Conservation (phyloP, 2,329 filamentous ascomycete species). For the Aspergillus quadrilineatus region DNA sequence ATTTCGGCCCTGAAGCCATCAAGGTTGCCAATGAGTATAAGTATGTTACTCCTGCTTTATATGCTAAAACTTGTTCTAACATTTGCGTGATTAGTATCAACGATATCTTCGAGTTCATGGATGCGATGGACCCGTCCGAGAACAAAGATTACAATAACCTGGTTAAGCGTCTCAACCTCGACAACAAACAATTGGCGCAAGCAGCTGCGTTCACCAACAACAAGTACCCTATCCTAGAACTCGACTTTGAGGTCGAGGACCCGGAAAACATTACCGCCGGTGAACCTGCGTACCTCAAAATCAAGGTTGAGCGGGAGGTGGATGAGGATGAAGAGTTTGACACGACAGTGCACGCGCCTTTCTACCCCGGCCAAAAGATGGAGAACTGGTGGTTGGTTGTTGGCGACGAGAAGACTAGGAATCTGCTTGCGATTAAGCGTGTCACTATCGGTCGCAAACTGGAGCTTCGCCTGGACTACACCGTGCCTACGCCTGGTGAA, state of each 20-base stretch:
- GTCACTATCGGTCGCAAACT: slow-evolving; percentile 80
- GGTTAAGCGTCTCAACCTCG: slow-evolving; percentile 73
- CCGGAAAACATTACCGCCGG: slow-evolving; percentile 76
- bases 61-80: slow-evolving; percentile 19
- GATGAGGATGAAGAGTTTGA: slow-evolving; percentile 73
- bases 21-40: slow-evolving; percentile 76
- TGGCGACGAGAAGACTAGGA: slow-evolving; percentile 86
- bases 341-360: slow-evolving; percentile 85
- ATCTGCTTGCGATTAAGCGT: slow-evolving; percentile 86
- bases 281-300: slow-evolving; percentile 75
- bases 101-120: slow-evolving; percentile 97
- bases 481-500: slow-evolving; percentile 79
- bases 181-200: slow-evolving; percentile 77
- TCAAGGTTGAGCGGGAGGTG: slow-evolving; percentile 81
- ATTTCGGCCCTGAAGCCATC: slow-evolving; percentile 81
- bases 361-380: slow-evolving; percentile 87
- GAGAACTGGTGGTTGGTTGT: slow-evolving; percentile 99
- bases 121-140: slow-evolving; percentile 94
- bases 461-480: slow-evolving; percentile 80
- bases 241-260: slow-evolving; percentile 84
- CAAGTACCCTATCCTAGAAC: slow-evolving; percentile 91
- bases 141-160: slow-evolving; percentile 78
- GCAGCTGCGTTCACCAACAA: slow-evolving; percentile 95
- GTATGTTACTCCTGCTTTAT: slow-evolving; percentile 49
- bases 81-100: slow-evolving; percentile 63